These are phyloP conservation scores for Torulaspora gathmanii DNA, from an alignment of 805 yeast genomes.

Conservation along the genomic window DNA sequence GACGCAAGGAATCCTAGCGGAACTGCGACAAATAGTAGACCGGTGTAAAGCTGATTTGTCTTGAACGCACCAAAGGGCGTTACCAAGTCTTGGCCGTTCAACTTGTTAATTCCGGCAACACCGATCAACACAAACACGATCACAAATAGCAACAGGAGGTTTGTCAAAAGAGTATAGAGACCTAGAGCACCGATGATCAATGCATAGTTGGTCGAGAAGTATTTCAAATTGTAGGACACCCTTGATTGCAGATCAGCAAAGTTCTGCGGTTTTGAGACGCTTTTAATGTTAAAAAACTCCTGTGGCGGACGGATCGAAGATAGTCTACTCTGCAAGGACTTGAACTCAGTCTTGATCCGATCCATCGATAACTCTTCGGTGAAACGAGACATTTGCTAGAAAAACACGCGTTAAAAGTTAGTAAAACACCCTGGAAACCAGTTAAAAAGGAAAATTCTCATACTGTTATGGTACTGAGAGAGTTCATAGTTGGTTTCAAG, in stretches of 20 bases:
- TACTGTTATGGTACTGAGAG: constrained; percentile 14
- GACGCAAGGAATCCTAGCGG: constrained; percentile 85
- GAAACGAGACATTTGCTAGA: constrained; percentile 30
- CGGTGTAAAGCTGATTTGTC: constrained; percentile 79
- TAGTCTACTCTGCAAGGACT: constrained; percentile 55
- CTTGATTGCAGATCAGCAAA: constrained; percentile 87
- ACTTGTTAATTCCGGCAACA: constrained; percentile 66
- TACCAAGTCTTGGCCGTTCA: constrained; percentile 78
- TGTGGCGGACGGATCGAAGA: constrained; percentile 80
- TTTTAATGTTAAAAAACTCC: constrained; percentile 88
- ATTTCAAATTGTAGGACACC: constrained; percentile 77
- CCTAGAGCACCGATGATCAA: constrained; percentile 66
- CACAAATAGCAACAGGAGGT: constrained; percentile 78
- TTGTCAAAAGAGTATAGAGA: constrained; percentile 82
- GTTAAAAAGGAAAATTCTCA: background rate
- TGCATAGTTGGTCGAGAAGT: constrained; percentile 83
- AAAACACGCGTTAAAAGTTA: constrained; percentile 1
- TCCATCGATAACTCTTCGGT: constrained; percentile 33
- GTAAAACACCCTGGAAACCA: constrained; percentile 1
- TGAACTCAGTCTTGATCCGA: constrained; percentile 42
- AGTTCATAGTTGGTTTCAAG: constrained; percentile 17
- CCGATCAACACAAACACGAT: constrained; percentile 70
- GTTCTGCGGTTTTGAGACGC: constrained; percentile 85
- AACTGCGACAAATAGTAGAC: constrained; percentile 64
- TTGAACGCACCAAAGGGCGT: constrained; percentile 68